phyloP scores from a whole-genome alignment of 768 basidiomycete species.

The Inosperma sp. region DNA sequence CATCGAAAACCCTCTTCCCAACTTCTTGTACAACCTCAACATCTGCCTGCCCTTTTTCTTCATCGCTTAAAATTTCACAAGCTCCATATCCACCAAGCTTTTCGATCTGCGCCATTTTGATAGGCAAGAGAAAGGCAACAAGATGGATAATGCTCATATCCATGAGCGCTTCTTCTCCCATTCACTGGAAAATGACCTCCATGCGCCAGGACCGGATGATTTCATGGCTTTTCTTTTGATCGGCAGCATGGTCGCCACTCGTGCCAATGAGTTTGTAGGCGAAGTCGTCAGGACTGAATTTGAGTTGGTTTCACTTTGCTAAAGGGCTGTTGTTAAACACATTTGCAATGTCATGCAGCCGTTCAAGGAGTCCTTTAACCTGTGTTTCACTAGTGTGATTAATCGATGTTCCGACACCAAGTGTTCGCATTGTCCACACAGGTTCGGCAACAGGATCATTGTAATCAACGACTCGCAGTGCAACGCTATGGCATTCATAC shows the following conservation, averaged over 20 bases:
- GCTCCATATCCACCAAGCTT: constrained; percentile 13
- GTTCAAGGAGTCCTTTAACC: not conserved
- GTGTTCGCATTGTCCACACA: not conserved
- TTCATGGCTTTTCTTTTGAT: constrained; percentile 15
- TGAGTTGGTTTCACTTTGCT: constrained; percentile 1
- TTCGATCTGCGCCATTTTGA: constrained; percentile 8
- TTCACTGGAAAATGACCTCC: not conserved
- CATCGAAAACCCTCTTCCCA: constrained; percentile 16
- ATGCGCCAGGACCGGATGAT: constrained; percentile 5
- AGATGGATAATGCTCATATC: not conserved
- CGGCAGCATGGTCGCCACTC: constrained; percentile 15
- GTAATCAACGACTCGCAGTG: constrained; percentile 1
- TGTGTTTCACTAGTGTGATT: constrained; percentile 14
- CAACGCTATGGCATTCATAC: constrained; percentile 7
- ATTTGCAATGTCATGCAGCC: constrained; percentile 4
- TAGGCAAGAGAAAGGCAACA: not conserved
- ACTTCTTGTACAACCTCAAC: constrained; percentile 5
- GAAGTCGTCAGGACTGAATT: not conserved
- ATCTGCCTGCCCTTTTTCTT: constrained; percentile 10
- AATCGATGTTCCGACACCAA: constrained; percentile 12
- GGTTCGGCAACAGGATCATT: not conserved
- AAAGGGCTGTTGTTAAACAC: constrained; percentile 12
- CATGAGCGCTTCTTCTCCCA: constrained; percentile 13
- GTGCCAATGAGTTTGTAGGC: constrained; percentile 9
- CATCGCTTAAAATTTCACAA: constrained; percentile 14